Percentiles rank a stretch among this genome's conserved stretches.
phyloP scores from a whole-genome alignment of 768 basidiomycete species.

The Termitomyces bulborhizus region DNA sequence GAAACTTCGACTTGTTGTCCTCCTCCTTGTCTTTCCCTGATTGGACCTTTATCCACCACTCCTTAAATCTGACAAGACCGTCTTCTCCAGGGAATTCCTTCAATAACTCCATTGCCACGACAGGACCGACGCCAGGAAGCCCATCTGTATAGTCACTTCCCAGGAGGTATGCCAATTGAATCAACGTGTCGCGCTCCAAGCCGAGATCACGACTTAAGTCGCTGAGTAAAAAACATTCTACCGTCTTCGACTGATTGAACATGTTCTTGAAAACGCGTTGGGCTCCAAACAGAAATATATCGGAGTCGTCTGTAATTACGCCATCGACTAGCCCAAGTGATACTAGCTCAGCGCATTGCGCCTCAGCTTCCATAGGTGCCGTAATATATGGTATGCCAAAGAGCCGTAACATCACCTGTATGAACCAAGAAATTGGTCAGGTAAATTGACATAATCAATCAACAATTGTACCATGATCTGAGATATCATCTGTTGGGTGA shows the following conservation, averaged over 20 bases:
- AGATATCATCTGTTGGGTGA: conserved; percentile 90
- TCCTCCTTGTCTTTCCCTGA: conserved; percentile 75
- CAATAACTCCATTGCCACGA: conserved; percentile 92
- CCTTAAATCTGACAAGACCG: conserved; percentile 80
- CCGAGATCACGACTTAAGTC: conserved; percentile 88
- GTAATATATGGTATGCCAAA: conserved; percentile 99
- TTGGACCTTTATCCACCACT: conserved; percentile 95
- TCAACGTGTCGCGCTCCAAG: conserved; percentile 77
- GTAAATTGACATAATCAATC: background rate
- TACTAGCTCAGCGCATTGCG: conserved; percentile 93
- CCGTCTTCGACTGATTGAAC: conserved; percentile 99
- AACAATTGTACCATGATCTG: conserved; percentile 60
- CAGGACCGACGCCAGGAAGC: conserved; percentile 86
- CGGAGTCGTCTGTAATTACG: conserved; percentile 98
- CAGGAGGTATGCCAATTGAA: conserved; percentile 87
- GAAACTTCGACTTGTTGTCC: conserved; percentile 73
- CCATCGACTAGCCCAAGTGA: conserved; percentile 86
- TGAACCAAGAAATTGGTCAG: background rate
- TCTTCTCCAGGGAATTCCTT: conserved; percentile 88
- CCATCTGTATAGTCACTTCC: conserved; percentile 98
- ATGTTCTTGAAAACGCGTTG: conserved; percentile 97
- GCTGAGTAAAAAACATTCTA: conserved; percentile 85
- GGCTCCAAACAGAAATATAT: conserved; percentile 97
- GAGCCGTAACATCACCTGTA: conserved; percentile 79
- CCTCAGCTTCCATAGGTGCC: conserved; percentile 99